Evolutionary conservation across 2,329 filamentous ascomycete genomes (phyloP).

Genomic region (Diaporthe vexans): DNA sequence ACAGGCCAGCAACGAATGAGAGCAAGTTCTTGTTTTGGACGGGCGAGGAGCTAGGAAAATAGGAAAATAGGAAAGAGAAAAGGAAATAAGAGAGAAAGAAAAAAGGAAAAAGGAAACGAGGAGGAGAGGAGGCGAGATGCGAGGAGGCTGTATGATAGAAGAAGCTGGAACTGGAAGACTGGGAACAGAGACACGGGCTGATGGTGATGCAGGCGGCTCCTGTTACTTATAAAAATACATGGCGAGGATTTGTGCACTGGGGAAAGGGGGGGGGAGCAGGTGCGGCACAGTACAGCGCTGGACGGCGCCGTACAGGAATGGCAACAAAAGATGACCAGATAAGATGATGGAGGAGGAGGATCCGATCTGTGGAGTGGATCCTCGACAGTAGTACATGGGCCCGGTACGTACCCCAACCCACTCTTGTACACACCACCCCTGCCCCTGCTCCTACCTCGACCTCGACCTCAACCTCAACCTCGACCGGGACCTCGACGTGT

Average conservation of each 20-base stretch:
- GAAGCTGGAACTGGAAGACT: constrained; percentile 34
- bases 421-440: not conserved
- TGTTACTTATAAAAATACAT: constrained; percentile 40
- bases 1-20: constrained; percentile 38
- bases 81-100: constrained; percentile 30
- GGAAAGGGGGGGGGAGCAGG: not conserved
- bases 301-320: constrained; percentile 32
- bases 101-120: constrained; percentile 36
- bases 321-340: constrained; percentile 38
- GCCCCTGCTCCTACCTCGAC: constrained; percentile 2
- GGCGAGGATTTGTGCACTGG: constrained; percentile 29
- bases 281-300: constrained; percentile 1
- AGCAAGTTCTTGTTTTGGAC: constrained; percentile 30
- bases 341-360: constrained; percentile 38
- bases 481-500: not conserved
- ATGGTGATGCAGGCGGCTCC: constrained; percentile 33
- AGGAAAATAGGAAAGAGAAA: constrained; percentile 38
- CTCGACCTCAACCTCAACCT: constrained; percentile 9
- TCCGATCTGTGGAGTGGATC: constrained; percentile 32
- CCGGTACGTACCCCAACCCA: constrained; percentile 25
- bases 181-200: constrained; percentile 24
- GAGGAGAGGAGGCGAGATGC: constrained; percentile 34
- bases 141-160: constrained; percentile 40
- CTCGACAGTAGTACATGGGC: constrained; percentile 29
- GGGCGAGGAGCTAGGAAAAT: constrained; percentile 37